Base-by-base conservation (phyloP, 352 stramenopile genomes). In the Globisporangium splendens region DNA sequence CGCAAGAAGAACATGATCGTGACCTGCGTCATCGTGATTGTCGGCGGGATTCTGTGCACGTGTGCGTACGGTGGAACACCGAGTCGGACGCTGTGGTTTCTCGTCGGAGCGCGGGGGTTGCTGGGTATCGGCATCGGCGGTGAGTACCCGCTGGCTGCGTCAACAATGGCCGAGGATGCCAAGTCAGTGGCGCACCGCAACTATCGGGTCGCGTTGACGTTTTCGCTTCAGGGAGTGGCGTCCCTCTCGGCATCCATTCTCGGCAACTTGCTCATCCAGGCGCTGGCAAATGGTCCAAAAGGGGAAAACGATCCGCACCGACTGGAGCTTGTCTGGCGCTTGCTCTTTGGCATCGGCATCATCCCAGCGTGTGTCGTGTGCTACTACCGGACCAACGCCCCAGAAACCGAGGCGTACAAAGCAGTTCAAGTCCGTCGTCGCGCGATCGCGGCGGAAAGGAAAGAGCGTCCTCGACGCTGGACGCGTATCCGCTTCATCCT, bases 21-120 rank as follows among this genome's bases (percentile, higher is more conserved):
- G 43, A 89, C 81, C n/a, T 91, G 81, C 55, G 54, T 15, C 3
- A 63, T 89, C 48, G 63, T 91, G 15, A 89, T 91, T 57, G n/a
- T 86, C 35, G 81, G 78, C 20, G 75, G 81, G 24, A 72, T 89
- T 20, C 66, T 91, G 15, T 91, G 81, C 31, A 78, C 79, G 2
- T 55, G 52, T 5, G 81, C 81, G 3, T 85, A 83, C 59, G 81
- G 63, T 8, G 74, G 76, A n/a, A 72, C 62, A 0, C 47, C 49
- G 3, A 33, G 39, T 12, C 63, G 47, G n/a, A 91, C 78, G 22
- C 61, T 91, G 7, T 89, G 79, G 79, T 78, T 89, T 65, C 57
- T 91, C 1, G 66, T 89, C 6, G 62, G 65, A 2, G 81, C 78
- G 8, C 76, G 81, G 14, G 66, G 78, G n/a, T 68, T 91, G 22